Base-by-base conservation (phyloP, 257 asterid species). In the Penstemon barbatus region DNA sequence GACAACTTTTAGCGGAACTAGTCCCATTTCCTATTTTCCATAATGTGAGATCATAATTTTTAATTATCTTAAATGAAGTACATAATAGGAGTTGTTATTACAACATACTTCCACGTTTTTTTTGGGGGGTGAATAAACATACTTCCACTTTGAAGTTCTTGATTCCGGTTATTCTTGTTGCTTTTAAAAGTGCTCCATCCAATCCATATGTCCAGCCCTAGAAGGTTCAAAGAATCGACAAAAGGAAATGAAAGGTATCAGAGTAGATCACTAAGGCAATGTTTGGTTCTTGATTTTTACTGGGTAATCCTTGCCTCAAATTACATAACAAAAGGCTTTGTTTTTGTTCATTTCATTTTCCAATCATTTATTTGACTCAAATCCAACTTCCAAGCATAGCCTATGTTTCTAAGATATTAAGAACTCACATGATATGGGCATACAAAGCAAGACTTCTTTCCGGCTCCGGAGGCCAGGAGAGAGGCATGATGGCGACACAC, bases 401-500 rank as follows among this genome's bases (percentile, higher is more conserved):
- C 8, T 49, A 39, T 6, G 43, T 43, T 46, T 68, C 12, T 15
- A 68, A 66, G 67, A 54, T 60, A 25, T 39, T 18, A 41, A 54
- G 64, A 80, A 82, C 96, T 92, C 84, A 87, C 98, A 74, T 92
- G 98, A 73, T 92, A 89, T 37, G 98, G 98, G 74, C 98, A 92
- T 66, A 88, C 90, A 74, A 89, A 89, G 78, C 96, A 87, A 56
- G 95, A 73, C 13, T 64, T 82, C 63, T 77, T 80, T 81, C 98
- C 97, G 19, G 83, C 74, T 50, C 95, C 95, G 1, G 86, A 82
- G 42, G 89, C 96, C 70, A 89, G 75, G 62, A 92, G 68, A 64
- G 98, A 84, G 3, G 97, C 98, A 51, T 89, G 98, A 78, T 92
- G 98, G 66, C 97, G 95, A 67, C 97, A 89, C 64, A 92, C 96